Conservation (phyloP, 1,284 basidiomycete species). For the Mycena sp. region DNA sequence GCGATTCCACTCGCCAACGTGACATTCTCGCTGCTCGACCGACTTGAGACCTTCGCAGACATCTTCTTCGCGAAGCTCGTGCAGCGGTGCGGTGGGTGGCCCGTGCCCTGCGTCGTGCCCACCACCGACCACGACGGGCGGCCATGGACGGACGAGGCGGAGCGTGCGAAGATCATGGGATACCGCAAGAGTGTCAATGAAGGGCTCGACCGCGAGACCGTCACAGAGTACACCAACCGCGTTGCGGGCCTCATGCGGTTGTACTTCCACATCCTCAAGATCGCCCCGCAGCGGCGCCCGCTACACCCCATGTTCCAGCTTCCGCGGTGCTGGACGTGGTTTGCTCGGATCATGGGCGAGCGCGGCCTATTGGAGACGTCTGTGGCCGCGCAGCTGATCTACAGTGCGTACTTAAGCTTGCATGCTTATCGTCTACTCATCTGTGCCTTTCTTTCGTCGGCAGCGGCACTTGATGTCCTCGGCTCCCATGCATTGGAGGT, state of each 20-base stretch:
- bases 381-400: slow-evolving; percentile 70
- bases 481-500: slow-evolving; percentile 67
- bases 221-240: slow-evolving; percentile 77
- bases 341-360: slow-evolving; percentile 66
- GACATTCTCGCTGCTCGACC: slow-evolving; percentile 72
- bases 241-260: slow-evolving; percentile 87
- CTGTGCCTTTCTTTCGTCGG: slow-evolving; percentile 23
- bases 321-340: slow-evolving; percentile 74
- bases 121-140: slow-evolving; percentile 54
- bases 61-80: slow-evolving; percentile 89
- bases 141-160: slow-evolving; percentile 58
- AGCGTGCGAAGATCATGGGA: slow-evolving; percentile 77
- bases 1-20: slow-evolving; percentile 88
- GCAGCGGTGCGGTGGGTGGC: slow-evolving; percentile 82
- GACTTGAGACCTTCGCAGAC: slow-evolving; percentile 68
- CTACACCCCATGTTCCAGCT: slow-evolving; percentile 64
- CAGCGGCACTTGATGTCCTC: slow-evolving; percentile 79
- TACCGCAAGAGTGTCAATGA: slow-evolving; percentile 58
- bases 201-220: slow-evolving; percentile 53
- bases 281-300: slow-evolving; percentile 49
- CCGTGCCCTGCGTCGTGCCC: slow-evolving; percentile 66
- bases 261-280: slow-evolving; percentile 83
- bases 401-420: slow-evolving; percentile 59
- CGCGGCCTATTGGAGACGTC: slow-evolving; percentile 60
- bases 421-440: slow-evolving; percentile 10